Base-by-base conservation (phyloP, 371 early-diverging fungal genomes). In the Batrachochytrium dendrobatidis region DNA sequence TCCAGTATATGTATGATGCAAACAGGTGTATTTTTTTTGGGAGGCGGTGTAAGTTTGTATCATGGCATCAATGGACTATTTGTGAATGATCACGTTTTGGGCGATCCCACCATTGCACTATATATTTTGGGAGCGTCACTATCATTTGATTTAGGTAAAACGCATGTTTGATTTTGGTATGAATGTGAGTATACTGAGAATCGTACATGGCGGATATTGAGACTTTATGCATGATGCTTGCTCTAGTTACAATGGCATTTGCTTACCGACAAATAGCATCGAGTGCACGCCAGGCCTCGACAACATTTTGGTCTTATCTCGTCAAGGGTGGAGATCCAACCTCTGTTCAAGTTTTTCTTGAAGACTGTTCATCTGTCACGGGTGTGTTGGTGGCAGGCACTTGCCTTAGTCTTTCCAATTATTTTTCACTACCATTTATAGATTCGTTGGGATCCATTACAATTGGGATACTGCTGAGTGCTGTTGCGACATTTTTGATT, bases 21-120 rank as follows among this genome's bases (percentile, higher is more conserved):
- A 17, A 22, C 30, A 57, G 63, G 66, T 25, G 70, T 79, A 34
- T 79, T 79, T 61, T 79, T 79, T 57, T 58, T 79, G 28, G 77
- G 75, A 12, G 74, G 77, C 12, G 75, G 77, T 30, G 74, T 75
- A 0, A 59, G 64, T 35, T 20, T 73, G 34, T 74, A 77, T 46
- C 77, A 76, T 55, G 77, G 75, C 6, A 56, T 76, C 33, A 54
- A 51, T 34, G 74, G 76, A 22, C 58, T 79, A 2, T 39, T 76
- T 1, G 55, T 63, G 10, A 49, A 51, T 20, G 53, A 48, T 26
- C 73, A 71, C 54, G 62, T 55, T 3, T 20, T 75, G 20, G 72
- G 68, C 3, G 78, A 77, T 48, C 32, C 64, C 22, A 66, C 70
- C 5, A 58, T 67, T 4, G 69, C 70, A 17, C 66, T 62, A 48